Evolutionary conservation across 352 stramenopile species (phyloP).

Genomic region (Halophytophthora batemanensis): DNA sequence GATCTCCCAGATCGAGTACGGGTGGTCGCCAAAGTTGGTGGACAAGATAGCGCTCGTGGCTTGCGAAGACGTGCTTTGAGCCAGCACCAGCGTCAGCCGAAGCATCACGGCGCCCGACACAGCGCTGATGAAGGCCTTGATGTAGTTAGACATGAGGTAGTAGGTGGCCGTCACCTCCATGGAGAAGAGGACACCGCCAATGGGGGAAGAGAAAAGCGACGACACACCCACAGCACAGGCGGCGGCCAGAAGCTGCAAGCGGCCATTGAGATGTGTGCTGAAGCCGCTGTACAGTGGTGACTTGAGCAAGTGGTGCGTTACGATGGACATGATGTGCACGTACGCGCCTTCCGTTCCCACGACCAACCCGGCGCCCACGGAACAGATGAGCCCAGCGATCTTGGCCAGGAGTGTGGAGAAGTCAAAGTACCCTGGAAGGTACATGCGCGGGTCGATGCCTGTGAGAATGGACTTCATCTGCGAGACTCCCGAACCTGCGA

Average conservation of each 20-base stretch:
- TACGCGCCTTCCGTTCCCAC: slow-evolving; percentile 98
- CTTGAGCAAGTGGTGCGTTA: slow-evolving; percentile 90
- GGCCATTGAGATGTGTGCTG: slow-evolving; percentile 68
- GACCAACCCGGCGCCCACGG: slow-evolving; percentile 91
- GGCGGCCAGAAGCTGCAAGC: slow-evolving; percentile 87
- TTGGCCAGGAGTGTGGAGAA: slow-evolving; percentile 85
- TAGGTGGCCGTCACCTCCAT: slow-evolving; percentile 92
- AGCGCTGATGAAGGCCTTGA: slow-evolving; percentile 85
- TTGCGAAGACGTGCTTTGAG: slow-evolving; percentile 52
- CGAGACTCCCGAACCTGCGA: slow-evolving; percentile 70
- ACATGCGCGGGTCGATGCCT: slow-evolving; percentile 78
- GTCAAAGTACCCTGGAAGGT: slow-evolving; percentile 82
- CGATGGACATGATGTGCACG: slow-evolving; percentile 95
- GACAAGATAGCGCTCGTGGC: slow-evolving; percentile 46
- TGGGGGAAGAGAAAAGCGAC: slow-evolving; percentile 91
- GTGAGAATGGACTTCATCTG: slow-evolving; percentile 90
- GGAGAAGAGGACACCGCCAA: slow-evolving; percentile 93
- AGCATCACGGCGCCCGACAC: slow-evolving; percentile 77
- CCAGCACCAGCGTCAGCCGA: slow-evolving; percentile 58
- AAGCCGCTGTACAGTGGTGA: slow-evolving; percentile 70
- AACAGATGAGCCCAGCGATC: slow-evolving; percentile 92
- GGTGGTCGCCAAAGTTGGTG: slow-evolving; percentile 43
- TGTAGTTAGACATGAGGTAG: slow-evolving; percentile 90
- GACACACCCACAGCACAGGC: slow-evolving; percentile 92
- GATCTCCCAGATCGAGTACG: slow-evolving; percentile 73